A percentile compares a stretch with the other conserved stretches of the same genome.
Evolutionary conservation across 192 early-diverging fungal genomes (phyloP).

Genomic region (Backusella mclennaniae): DNA sequence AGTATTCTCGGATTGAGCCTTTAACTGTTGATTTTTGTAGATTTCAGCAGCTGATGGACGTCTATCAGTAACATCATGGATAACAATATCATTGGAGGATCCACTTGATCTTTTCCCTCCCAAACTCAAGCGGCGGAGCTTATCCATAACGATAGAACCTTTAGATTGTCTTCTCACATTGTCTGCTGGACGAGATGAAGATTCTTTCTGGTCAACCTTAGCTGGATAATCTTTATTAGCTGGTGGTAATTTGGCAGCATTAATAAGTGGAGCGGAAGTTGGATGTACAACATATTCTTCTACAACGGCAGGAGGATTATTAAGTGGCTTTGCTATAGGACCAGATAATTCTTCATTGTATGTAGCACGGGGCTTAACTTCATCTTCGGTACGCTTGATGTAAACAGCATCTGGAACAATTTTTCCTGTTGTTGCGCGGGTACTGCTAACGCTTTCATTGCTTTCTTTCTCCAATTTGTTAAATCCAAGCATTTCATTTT

Average conservation of each 20-base stretch:
- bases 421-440: not conserved
- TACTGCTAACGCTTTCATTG: conserved; percentile 12
- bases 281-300: not conserved
- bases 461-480: not conserved
- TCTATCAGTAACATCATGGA: not conserved
- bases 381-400: not conserved
- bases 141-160: not conserved
- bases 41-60: conserved; percentile 3
- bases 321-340: not conserved
- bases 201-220: not conserved
- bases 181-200: not conserved
- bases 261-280: not conserved
- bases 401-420: conserved; percentile 4
- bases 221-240: not conserved
- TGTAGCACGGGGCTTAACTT: not conserved
- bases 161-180: not conserved
- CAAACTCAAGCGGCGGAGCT: not conserved
- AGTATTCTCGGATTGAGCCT: not conserved
- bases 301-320: not conserved
- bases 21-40: not conserved
- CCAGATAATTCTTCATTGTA: not conserved
- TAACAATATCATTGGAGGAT: not conserved
- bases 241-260: not conserved
- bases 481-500: not conserved
- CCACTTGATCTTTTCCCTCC: not conserved